These are phyloP conservation scores for Teunomyces cretensis DNA, from an alignment of 805 yeast species.

Conservation along the genomic window DNA sequence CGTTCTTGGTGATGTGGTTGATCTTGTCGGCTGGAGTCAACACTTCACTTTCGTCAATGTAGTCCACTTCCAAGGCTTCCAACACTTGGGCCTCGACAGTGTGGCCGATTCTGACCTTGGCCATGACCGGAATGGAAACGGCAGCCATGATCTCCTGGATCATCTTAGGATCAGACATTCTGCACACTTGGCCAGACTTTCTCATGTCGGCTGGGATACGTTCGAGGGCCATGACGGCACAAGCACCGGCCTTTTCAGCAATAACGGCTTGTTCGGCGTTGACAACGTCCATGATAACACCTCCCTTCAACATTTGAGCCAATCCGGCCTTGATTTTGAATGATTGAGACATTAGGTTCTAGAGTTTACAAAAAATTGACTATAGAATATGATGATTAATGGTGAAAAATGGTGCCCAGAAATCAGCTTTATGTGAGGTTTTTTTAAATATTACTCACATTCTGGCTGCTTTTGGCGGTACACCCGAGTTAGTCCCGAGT, in stretches of 20 bases:
- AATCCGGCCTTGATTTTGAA: conserved; percentile 69
- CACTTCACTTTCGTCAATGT: conserved; percentile 83
- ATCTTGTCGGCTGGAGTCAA: conserved; percentile 77
- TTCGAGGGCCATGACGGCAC: conserved; percentile 88
- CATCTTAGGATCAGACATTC: conserved; percentile 85
- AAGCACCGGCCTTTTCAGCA: conserved; percentile 84
- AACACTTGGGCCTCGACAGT: conserved; percentile 77
- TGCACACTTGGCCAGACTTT: conserved; percentile 75
- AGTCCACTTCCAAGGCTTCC: conserved; percentile 70
- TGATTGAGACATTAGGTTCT: conserved; percentile 21
- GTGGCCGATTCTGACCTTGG: conserved; percentile 83
- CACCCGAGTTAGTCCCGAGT: background rate
- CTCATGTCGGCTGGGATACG: conserved; percentile 85
- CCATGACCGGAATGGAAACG: conserved; percentile 78
- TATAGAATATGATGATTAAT: background rate
- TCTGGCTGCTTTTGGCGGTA: conserved; percentile 3
- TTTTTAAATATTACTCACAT: conserved; percentile 1
- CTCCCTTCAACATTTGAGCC: conserved; percentile 85
- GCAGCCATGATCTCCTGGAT: conserved; percentile 70
- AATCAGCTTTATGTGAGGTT: background rate
- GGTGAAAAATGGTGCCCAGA: background rate
- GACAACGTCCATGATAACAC: conserved; percentile 74
- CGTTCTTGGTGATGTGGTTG: conserved; percentile 59
- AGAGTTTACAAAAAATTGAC: background rate
- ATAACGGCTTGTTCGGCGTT: conserved; percentile 76